Conservation (phyloP, 2,329 filamentous ascomycete genomes). For the Nigrograna mackinnonii region DNA sequence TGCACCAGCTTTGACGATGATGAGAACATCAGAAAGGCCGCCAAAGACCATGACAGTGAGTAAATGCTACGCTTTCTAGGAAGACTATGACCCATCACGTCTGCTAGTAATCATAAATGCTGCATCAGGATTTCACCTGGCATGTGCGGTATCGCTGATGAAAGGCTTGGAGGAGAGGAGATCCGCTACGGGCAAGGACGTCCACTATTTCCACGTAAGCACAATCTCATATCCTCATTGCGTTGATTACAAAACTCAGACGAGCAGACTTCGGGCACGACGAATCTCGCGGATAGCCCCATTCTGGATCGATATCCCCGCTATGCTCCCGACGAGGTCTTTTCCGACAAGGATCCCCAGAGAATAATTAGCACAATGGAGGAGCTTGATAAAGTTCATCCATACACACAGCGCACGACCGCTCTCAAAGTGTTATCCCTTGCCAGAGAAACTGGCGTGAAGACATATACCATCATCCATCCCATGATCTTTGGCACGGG, state of each 20-base stretch:
- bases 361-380: constrained; percentile 45
- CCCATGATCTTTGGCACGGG: constrained; percentile 54
- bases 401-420: constrained; percentile 51
- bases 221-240: neutral
- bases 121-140: neutral
- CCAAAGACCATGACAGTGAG: constrained; percentile 1
- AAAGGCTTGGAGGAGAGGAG: constrained; percentile 18
- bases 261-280: constrained; percentile 45
- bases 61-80: neutral
- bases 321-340: constrained; percentile 13
- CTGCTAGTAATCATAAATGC: constrained; percentile 3
- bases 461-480: constrained; percentile 51
- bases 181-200: constrained; percentile 9
- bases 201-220: neutral
- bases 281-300: constrained; percentile 49
- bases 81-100: neutral
- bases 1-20: neutral
- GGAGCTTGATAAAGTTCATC: constrained; percentile 24
- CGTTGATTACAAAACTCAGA: neutral
- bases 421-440: constrained; percentile 49
- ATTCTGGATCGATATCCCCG: constrained; percentile 22
- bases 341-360: constrained; percentile 51
- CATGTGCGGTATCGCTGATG: neutral
- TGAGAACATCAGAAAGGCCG: neutral
- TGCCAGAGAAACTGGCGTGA: constrained; percentile 45